Percentiles rank a stretch among this genome's conserved stretches.
phyloP scores from a whole-genome alignment of 1,284 basidiomycete genomes.

The Nidula niveotomentosa region DNA sequence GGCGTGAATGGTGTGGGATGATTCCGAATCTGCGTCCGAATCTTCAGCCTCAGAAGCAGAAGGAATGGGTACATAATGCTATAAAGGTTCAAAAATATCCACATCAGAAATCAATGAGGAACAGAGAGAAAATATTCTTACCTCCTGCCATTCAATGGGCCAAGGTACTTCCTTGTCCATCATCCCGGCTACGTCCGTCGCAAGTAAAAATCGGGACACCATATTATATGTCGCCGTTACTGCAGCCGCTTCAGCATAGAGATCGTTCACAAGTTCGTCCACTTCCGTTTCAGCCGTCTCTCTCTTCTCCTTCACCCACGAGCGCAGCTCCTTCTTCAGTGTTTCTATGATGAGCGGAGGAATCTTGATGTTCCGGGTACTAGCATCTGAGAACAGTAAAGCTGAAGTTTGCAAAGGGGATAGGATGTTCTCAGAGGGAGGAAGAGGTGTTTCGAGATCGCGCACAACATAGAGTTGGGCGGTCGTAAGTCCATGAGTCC shows the following conservation, averaged over 20 bases:
- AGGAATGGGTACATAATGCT: background rate
- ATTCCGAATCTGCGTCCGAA: too few species aligned
- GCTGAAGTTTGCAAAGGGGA: slow-evolving; percentile 40
- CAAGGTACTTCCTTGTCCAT: slow-evolving; percentile 42
- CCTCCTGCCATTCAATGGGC: slow-evolving; percentile 44
- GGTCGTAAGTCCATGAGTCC: slow-evolving; percentile 39
- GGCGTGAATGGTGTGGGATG: slow-evolving; percentile 33
- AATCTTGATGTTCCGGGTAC: slow-evolving; percentile 40
- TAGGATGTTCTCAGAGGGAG: slow-evolving; percentile 29
- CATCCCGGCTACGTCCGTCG: slow-evolving; percentile 50
- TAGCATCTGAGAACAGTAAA: slow-evolving; percentile 46
- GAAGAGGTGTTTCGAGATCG: slow-evolving; percentile 36
- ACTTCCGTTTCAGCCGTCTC: slow-evolving; percentile 12
- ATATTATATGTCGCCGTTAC: slow-evolving; percentile 53
- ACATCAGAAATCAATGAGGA: background rate
- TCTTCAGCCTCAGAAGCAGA: background rate
- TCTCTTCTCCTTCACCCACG: slow-evolving; percentile 18
- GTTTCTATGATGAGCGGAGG: slow-evolving; percentile 29
- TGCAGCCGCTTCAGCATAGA: slow-evolving; percentile 48
- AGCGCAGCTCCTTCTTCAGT: slow-evolving; percentile 25
- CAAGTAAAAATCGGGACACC: slow-evolving; percentile 55
- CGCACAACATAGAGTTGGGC: slow-evolving; percentile 46
- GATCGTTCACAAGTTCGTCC: slow-evolving; percentile 31
- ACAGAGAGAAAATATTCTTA: slow-evolving; percentile 10
- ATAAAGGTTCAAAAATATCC: background rate